These are phyloP conservation scores for Monosporozyma servazzii DNA, from an alignment of 805 yeast species.

Conservation along the genomic window DNA sequence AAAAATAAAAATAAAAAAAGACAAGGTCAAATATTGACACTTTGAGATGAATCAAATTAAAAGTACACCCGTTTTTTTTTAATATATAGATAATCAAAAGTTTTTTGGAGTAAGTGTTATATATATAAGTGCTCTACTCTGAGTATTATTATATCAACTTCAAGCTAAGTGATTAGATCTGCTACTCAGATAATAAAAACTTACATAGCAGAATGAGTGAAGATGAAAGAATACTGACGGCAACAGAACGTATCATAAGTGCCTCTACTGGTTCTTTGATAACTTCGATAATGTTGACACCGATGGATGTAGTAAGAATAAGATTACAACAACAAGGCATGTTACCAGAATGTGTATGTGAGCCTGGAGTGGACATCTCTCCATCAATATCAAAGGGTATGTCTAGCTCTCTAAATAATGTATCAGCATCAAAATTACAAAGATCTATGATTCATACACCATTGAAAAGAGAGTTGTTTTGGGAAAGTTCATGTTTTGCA, in stretches of 20 bases:
- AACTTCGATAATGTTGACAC: slow-evolving; percentile 68
- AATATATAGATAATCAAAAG: not conserved
- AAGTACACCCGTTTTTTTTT: not conserved
- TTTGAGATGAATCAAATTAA: not conserved
- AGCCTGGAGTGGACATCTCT: not conserved
- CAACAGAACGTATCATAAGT: slow-evolving; percentile 61
- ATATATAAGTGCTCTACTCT: no score
- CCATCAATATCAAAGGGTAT: not conserved
- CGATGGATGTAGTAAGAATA: slow-evolving; percentile 70
- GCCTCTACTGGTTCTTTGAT: slow-evolving; percentile 69
- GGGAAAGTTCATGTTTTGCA: slow-evolving; percentile 29
- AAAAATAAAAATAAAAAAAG: not conserved
- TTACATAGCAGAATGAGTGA: not conserved
- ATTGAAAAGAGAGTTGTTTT: slow-evolving; percentile 13
- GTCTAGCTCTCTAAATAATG: slow-evolving; percentile 1
- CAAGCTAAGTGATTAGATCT: no score
- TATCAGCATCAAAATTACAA: slow-evolving; percentile 1
- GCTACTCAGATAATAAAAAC: not conserved
- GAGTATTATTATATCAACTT: no score
- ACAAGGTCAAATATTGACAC: not conserved
- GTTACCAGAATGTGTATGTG: slow-evolving; percentile 37
- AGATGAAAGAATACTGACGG: slow-evolving; percentile 7
- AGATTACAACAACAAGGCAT: slow-evolving; percentile 71
- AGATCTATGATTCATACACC: not conserved
- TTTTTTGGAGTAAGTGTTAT: not conserved